Evolutionary conservation across 106 monocot species (phyloP), one percentile per base, ranked within the genome.

Genomic region (Gastrodia elata): DNA sequence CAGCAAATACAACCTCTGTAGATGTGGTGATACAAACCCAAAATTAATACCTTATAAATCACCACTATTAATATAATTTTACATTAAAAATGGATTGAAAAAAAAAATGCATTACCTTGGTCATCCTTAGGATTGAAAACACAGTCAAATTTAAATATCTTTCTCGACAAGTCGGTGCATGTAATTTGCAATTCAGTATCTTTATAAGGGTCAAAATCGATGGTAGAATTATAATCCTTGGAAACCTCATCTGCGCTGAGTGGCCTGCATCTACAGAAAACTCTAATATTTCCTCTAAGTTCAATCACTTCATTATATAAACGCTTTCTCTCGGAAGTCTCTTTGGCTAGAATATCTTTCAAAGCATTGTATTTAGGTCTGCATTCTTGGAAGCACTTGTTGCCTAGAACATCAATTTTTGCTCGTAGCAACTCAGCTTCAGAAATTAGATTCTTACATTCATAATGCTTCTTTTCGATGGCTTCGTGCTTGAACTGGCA

Each of bases 281-380:
- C 96, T 76, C 92, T 83, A n/a, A 97, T 92, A 55, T 97, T 97
- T 18, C 96, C 96, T 77, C 81, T 97, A 36, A 88, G 28, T 46
- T 97, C 96, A 56, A 97, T 88, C 35, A 90, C 16, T 52, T 97
- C 96, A 79, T 97, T 97, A 79, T 92, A 90, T 5, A 97, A 78
- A 1, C 82, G 81, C 74, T 90, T 90, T 70, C 96, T 78, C 65
- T 92, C 92, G 4, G 77, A 39, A 43, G 82, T 81, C 27, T 92
- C 89, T 8, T 76, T 71, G 0, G 72, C 58, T 48, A 88, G 90
- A 75, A 88, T 90, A 73, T 73, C 80, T 79, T 83, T 88, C 75
- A 97, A 41, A 11, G 5, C n/a, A 30, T 89, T 80, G 38, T 87
- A 85, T 52, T 40, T 93, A 8, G 84, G 81, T 72, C 32, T 70